These are phyloP conservation scores for Zea luxurians DNA, from an alignment of 176 grass and related monocot species.

Conservation along the genomic window DNA sequence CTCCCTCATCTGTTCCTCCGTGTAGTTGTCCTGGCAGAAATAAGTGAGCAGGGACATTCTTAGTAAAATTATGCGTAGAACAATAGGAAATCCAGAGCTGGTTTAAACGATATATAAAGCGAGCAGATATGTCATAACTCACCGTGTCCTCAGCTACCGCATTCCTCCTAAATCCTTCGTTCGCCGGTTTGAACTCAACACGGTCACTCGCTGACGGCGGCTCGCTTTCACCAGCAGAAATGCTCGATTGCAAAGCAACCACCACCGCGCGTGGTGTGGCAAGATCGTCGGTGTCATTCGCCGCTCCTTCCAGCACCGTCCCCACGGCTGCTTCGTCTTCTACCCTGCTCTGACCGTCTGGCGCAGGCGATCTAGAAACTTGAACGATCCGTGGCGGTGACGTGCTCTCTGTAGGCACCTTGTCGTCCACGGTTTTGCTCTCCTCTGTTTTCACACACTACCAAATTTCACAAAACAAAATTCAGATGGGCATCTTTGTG, in stretches of 20 bases:
- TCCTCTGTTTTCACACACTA: neutral
- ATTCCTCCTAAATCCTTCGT: neutral
- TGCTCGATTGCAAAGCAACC: neutral
- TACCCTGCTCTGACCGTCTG: neutral
- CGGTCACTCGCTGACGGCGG: neutral
- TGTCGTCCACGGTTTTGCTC: neutral
- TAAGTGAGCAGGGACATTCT: neutral
- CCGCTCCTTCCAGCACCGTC: conserved; percentile 7
- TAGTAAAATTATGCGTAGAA: too few relatives aligned
- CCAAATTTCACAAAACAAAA: conserved; percentile 13
- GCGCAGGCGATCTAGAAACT: conserved; percentile 1
- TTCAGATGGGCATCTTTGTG: neutral
- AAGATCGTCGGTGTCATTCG: neutral
- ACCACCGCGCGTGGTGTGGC: neutral
- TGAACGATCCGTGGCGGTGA: neutral
- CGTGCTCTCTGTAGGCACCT: neutral
- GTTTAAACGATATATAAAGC: neutral
- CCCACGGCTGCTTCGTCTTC: conserved; percentile 1
- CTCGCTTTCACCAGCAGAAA: conserved; percentile 10
- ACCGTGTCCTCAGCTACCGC: conserved; percentile 13
- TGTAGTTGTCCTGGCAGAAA: conserved; percentile 32
- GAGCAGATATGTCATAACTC: neutral
- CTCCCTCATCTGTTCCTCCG: conserved; percentile 41
- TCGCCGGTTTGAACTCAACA: neutral
- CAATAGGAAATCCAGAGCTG: neutral